Base-by-base conservation (phyloP, 169 alveolate genomes). In the Plasmodium billcollinsi region DNA sequence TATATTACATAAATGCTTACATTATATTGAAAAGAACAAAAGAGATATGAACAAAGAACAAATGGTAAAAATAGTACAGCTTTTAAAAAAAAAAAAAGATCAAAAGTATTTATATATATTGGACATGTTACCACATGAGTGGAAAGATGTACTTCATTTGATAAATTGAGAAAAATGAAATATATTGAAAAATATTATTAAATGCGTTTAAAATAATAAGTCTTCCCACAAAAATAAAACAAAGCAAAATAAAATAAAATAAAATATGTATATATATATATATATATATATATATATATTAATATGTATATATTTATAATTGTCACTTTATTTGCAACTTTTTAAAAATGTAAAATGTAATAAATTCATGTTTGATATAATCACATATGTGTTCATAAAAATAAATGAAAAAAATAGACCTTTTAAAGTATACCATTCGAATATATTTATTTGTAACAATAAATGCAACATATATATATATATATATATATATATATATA, bases 121-220 rank as follows among this genome's bases (percentile, higher is more conserved):
- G 54, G 67, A 59, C 39, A 70, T 85, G 91, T 74, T 85, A 11
- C 91, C 91, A 2, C 88, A 85, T 15, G 91, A 85, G 26, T 85
- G 91, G 91, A 69, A 71, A 65, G 18, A 26, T 1, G 7, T 85
- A 20, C 18, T 85, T 33, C 85, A 54, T 14, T 47, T 85, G 33
- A 50, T 85, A 21, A 85, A 85, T 39, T 85, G 66, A 61, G 26
- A 3, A 45, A 20, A 63, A 63, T 21, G 26, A 63, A 63, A 63
- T 21, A 63, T 26, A 62, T 4, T 11, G n/a, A 1, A 52, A 52
- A 52, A 52, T 52, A 52, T 52, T 7, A 14, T 5, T 52, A 9
- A 52, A 52, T 0, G 18, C 5, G 4, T 52, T 52, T n/a, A 52
- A 14, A 52, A 52, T 12, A 7, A 14, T 33, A 33, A 33, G 8